Percentiles rank a stretch among this genome's conserved stretches.
Conservation (phyloP, 148 eudicot genomes). For the Limonium bicolor region DNA sequence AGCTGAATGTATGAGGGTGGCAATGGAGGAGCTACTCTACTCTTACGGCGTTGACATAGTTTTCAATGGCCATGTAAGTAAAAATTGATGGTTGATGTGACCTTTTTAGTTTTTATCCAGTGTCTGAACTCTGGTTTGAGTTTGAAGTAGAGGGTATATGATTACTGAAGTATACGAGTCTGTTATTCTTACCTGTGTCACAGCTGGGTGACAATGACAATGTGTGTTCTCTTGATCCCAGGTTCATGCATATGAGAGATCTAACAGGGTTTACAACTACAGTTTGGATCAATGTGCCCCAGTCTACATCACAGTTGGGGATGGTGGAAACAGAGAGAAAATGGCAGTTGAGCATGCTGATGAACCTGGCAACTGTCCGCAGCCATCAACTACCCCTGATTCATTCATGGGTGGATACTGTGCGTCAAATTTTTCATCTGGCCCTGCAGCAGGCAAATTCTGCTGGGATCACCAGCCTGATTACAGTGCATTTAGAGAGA, state of each 20-base stretch:
- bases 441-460: constrained; percentile 85
- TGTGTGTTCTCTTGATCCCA: no score
- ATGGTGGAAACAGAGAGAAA: constrained; percentile 95
- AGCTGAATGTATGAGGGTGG: constrained; percentile 89
- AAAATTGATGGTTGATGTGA: no score
- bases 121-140: no score
- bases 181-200: no score
- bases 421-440: constrained; percentile 76
- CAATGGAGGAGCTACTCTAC: constrained; percentile 84
- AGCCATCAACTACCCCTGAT: constrained; percentile 68
- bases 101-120: no score
- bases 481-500: constrained; percentile 79
- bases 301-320: constrained; percentile 72
- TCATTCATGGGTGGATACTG: constrained; percentile 84
- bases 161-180: no score
- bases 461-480: constrained; percentile 97
- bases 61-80: constrained; percentile 89
- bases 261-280: constrained; percentile 87
- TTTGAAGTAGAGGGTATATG: no score
- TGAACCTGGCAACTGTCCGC: constrained; percentile 78
- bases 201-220: no score
- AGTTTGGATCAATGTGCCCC: constrained; percentile 83
- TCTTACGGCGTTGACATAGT: constrained; percentile 63
- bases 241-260: constrained; percentile 96
- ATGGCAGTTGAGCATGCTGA: constrained; percentile 82